Conservation (phyloP, 2,329 filamentous ascomycete genomes). For the Thelonectria rubi region DNA sequence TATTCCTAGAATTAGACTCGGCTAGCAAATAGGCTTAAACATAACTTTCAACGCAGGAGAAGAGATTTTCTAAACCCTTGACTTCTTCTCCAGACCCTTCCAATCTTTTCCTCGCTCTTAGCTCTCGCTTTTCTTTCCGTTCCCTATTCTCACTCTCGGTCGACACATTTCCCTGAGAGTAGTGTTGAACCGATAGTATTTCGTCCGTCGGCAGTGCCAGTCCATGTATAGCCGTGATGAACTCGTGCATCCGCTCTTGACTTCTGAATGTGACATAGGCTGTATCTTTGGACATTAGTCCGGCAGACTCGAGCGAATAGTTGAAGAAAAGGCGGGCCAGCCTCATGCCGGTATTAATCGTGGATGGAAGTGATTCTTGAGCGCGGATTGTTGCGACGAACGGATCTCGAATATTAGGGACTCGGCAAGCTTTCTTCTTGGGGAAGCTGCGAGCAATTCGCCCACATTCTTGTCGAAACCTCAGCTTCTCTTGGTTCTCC, state of each 20-base stretch:
- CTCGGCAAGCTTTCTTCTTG: slow-evolving; percentile 7
- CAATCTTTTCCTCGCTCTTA: neutral
- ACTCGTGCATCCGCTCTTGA: slow-evolving; percentile 6
- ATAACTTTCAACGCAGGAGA: neutral
- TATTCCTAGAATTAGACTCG: too few species aligned
- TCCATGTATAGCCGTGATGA: slow-evolving; percentile 10
- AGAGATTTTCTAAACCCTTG: neutral
- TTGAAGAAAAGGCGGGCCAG: slow-evolving; percentile 23
- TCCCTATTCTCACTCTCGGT: neutral
- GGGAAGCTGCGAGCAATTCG: slow-evolving; percentile 4
- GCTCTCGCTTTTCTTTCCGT: neutral
- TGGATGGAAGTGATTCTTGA: slow-evolving; percentile 6
- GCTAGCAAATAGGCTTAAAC: too few species aligned
- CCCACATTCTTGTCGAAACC: slow-evolving; percentile 20
- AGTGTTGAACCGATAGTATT: slow-evolving; percentile 4
- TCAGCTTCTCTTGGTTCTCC: slow-evolving; percentile 17
- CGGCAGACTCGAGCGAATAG: neutral
- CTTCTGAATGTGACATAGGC: slow-evolving; percentile 20
- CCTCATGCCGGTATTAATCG: slow-evolving; percentile 10
- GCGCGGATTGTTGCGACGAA: slow-evolving; percentile 18
- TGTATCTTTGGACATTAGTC: neutral
- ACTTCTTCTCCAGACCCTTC: neutral
- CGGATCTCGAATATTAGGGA: neutral
- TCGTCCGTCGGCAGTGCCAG: slow-evolving; percentile 8
- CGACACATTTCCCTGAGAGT: neutral